Percentiles rank a stretch among this genome's conserved stretches.
These are phyloP conservation scores for Starmerella gropengiesseri DNA, from an alignment of 805 yeast genomes.

Conservation along the genomic window DNA sequence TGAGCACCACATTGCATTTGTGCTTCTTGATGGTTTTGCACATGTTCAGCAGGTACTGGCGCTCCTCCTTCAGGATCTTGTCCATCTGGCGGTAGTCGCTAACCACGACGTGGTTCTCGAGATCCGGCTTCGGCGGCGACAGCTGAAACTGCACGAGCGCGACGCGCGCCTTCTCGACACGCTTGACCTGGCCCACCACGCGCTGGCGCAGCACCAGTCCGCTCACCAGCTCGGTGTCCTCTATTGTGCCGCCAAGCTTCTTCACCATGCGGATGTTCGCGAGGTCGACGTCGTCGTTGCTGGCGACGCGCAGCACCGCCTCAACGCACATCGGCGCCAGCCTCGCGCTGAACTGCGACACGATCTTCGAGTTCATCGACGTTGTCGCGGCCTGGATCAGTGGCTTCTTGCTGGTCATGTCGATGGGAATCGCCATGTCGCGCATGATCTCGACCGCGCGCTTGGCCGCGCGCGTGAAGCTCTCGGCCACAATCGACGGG, in stretches of 20 bases:
- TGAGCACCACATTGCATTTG: conserved; percentile 82
- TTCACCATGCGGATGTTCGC: conserved; percentile 81
- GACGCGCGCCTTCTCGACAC: conserved; percentile 86
- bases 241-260: conserved; percentile 95
- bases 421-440: conserved; percentile 74
- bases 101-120: conserved; percentile 95
- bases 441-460: conserved; percentile 71
- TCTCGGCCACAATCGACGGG: conserved; percentile 88
- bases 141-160: conserved; percentile 88
- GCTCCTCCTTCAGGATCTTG: conserved; percentile 92
- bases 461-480: conserved; percentile 79
- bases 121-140: conserved; percentile 93
- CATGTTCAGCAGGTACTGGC: conserved; percentile 86
- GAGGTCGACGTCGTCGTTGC: conserved; percentile 64
- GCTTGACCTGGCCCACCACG: conserved; percentile 86
- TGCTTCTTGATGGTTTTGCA: conserved; percentile 95
- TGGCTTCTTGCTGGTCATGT: conserved; percentile 70
- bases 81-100: conserved; percentile 99
- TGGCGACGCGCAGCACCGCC: conserved; percentile 69
- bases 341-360: conserved; percentile 75
- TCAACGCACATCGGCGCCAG: conserved; percentile 93
- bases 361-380: conserved; percentile 88
- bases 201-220: conserved; percentile 91
- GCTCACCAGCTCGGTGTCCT: conserved; percentile 75
- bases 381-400: conserved; percentile 88